Conservation (phyloP, 768 basidiomycete genomes). For the Tricholoma sp. region DNA sequence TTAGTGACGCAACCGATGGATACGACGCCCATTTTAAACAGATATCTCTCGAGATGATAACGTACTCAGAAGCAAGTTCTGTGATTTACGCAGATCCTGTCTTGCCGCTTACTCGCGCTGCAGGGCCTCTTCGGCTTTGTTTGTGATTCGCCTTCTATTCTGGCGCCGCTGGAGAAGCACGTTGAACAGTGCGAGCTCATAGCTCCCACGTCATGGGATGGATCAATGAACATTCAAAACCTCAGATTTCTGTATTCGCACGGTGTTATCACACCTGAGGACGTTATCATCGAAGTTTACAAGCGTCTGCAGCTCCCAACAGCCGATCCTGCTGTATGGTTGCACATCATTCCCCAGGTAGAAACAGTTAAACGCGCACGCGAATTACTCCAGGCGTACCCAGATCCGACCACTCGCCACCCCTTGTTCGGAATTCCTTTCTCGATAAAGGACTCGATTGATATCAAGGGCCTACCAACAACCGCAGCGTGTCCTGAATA, state of each 20-base stretch:
- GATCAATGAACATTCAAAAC: not conserved
- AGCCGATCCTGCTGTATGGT: not conserved
- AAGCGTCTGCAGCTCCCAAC: not conserved
- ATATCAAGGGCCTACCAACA: not conserved
- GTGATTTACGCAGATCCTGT: not conserved
- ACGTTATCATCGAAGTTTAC: not conserved
- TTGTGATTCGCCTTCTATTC: not conserved
- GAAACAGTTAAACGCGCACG: not conserved
- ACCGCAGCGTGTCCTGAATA: not conserved
- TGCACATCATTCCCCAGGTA: not conserved
- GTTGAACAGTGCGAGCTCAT: not conserved
- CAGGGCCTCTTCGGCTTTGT: not conserved
- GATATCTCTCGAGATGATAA: not conserved
- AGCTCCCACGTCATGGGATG: not conserved
- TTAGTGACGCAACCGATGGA: not conserved
- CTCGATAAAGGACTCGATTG: not conserved
- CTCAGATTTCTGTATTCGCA: not conserved
- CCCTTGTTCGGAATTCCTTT: slow-evolving; percentile 1
- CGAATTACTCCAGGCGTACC: not conserved
- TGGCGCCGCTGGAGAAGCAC: not conserved
- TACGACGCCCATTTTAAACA: not conserved
- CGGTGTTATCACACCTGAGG: not conserved
- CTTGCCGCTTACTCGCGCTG: not conserved
- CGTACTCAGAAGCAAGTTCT: not conserved
- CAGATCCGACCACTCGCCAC: not conserved